phyloP scores from a whole-genome alignment of 768 basidiomycete genomes.

The Suillus hirtellus region DNA sequence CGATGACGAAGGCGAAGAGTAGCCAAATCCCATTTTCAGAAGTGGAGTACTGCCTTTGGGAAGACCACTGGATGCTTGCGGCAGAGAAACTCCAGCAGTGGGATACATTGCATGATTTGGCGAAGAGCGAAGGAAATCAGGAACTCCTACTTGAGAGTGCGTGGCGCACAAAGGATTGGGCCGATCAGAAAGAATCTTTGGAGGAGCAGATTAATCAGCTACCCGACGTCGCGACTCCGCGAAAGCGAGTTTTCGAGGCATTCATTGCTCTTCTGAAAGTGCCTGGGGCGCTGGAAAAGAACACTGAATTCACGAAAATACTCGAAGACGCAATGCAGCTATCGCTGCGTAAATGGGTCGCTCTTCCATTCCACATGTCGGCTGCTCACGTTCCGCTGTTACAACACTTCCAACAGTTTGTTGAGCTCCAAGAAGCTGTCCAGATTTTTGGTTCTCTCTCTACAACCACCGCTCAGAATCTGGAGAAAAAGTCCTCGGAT shows the following conservation, averaged over 20 bases:
- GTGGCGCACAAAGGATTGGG: slow-evolving; percentile 95
- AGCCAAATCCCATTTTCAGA: slow-evolving; percentile 90
- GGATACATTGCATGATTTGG: slow-evolving; percentile 93
- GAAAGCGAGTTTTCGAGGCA: slow-evolving; percentile 97
- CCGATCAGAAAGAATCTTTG: slow-evolving; percentile 69
- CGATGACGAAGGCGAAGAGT: slow-evolving; percentile 80
- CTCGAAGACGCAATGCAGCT: slow-evolving; percentile 97
- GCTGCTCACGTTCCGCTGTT: slow-evolving; percentile 92
- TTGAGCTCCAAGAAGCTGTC: slow-evolving; percentile 94
- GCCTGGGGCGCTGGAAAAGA: slow-evolving; percentile 80
- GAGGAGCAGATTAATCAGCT: slow-evolving; percentile 81
- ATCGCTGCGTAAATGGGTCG: slow-evolving; percentile 93
- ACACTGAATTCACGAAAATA: slow-evolving; percentile 82
- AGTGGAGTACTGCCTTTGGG: slow-evolving; percentile 96
- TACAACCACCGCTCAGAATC: slow-evolving; percentile 80
- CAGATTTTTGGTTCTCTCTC: slow-evolving; percentile 92
- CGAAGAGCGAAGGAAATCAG: slow-evolving; percentile 83
- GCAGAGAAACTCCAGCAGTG: slow-evolving; percentile 97
- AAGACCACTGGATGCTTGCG: slow-evolving; percentile 97
- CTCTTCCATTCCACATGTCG: slow-evolving; percentile 81
- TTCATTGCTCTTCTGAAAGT: slow-evolving; percentile 87
- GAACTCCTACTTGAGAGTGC: slow-evolving; percentile 94
- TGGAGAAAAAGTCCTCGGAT: slow-evolving; percentile 94
- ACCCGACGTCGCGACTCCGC: slow-evolving; percentile 87
- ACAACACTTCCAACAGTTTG: slow-evolving; percentile 98